A percentile compares a stretch with the other conserved stretches of the same genome.
phyloP scores from a whole-genome alignment of 371 early-diverging fungal species.

The Funneliformis caledonium region DNA sequence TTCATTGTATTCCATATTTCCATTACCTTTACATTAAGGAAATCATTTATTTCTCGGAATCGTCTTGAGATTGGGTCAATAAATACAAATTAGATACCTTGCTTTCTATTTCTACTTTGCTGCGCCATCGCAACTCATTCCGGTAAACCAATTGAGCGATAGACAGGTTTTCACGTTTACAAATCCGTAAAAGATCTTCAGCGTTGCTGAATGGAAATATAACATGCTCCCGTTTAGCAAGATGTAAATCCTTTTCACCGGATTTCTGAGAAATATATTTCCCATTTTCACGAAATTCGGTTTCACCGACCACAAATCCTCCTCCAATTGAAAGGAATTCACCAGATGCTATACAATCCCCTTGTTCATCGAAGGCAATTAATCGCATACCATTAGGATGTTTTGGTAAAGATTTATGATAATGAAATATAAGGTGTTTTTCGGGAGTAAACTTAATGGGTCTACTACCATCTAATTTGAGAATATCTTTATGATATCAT shows the following conservation, averaged over 20 bases:
- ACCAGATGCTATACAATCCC: constrained; percentile 81
- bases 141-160: constrained; percentile 96
- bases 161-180: constrained; percentile 81
- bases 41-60: not conserved
- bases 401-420: constrained; percentile 84
- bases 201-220: constrained; percentile 84
- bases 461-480: constrained; percentile 75
- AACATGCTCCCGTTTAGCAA: constrained; percentile 67
- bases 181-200: constrained; percentile 77
- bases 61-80: not conserved
- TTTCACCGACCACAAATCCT: constrained; percentile 95
- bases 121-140: constrained; percentile 91
- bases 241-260: constrained; percentile 45
- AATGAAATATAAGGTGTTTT: constrained; percentile 85
- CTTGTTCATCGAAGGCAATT: constrained; percentile 79
- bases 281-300: constrained; percentile 76
- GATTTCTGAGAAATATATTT: constrained; percentile 86
- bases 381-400: constrained; percentile 97
- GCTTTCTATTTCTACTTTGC: constrained; percentile 75
- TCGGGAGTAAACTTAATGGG: constrained; percentile 82
- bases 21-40: constrained; percentile 39
- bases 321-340: constrained; percentile 96
- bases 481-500: constrained; percentile 61
- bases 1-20: constrained; percentile 96
- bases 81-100: constrained; percentile 49